A percentile compares a stretch with the other conserved stretches of the same genome.
These are phyloP conservation scores for Musa schizocarpa DNA, from an alignment of 176 grass and related monocot genomes.

Conservation along the genomic window DNA sequence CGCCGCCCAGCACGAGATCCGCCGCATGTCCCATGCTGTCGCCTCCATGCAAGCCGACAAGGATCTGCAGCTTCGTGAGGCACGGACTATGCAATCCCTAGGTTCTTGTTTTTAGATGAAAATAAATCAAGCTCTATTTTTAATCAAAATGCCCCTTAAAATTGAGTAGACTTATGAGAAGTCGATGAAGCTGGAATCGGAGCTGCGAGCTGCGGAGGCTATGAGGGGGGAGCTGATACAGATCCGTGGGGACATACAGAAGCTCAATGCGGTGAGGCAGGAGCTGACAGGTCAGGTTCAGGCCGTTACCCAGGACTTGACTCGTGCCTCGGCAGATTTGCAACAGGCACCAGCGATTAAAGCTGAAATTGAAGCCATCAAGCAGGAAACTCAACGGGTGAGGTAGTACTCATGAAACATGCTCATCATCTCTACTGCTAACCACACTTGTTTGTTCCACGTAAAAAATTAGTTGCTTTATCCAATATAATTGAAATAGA, in stretches of 20 bases:
- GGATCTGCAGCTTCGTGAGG: conserved; percentile 80
- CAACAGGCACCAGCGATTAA: conserved; percentile 55
- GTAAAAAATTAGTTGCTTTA: too few relatives aligned
- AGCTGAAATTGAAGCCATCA: conserved; percentile 62
- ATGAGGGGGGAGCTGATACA: conserved; percentile 51
- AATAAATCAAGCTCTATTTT: neutral
- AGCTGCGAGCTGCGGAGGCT: conserved; percentile 35
- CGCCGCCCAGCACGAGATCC: conserved; percentile 57
- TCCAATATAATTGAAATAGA: too few relatives aligned
- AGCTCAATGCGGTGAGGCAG: conserved; percentile 44
- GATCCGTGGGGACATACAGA: conserved; percentile 51
- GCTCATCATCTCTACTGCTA: too few relatives aligned
- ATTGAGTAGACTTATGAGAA: conserved; percentile 43
- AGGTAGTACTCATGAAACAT: conserved; percentile 25
- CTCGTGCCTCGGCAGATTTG: conserved; percentile 45
- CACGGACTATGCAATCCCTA: neutral
- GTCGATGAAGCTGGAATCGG: conserved; percentile 56
- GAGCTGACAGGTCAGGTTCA: conserved; percentile 57
- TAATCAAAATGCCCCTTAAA: neutral
- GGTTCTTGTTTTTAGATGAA: neutral
- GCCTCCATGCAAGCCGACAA: conserved; percentile 49
- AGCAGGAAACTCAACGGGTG: conserved; percentile 55
- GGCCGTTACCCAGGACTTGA: conserved; percentile 55
- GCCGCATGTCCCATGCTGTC: conserved; percentile 33
- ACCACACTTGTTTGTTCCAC: too few relatives aligned